Evolutionary conservation across 257 asterid genomes (phyloP).

Genomic region (Cinchona pubescens): DNA sequence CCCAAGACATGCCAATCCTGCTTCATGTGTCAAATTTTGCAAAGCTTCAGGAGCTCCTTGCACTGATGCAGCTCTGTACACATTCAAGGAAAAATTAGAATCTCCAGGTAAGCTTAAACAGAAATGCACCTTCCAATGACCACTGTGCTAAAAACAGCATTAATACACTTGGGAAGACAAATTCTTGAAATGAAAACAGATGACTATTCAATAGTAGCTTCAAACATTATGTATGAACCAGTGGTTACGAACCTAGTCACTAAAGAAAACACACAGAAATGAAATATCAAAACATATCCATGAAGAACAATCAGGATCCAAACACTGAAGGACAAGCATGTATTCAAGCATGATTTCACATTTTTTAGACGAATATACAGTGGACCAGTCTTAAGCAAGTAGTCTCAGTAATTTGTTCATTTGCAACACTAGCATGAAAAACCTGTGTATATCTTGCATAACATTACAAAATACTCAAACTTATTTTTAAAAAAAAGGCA

Average conservation of each 20-base stretch:
- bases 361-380: neutral
- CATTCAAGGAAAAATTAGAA: conserved; percentile 14
- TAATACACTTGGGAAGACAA: neutral
- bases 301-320: neutral
- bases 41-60: conserved; percentile 77
- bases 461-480: neutral
- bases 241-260: neutral
- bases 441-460: neutral
- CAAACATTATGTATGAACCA: neutral
- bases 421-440: neutral
- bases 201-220: neutral
- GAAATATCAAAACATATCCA: neutral
- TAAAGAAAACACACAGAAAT: too few relatives aligned
- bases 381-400: neutral
- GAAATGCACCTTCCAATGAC: neutral
- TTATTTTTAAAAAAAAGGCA: neutral
- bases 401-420: neutral
- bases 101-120: neutral
- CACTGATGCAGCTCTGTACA: conserved; percentile 77
- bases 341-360: neutral
- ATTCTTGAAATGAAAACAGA: neutral
- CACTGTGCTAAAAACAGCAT: neutral
- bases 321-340: neutral
- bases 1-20: conserved; percentile 72
- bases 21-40: conserved; percentile 72